These are phyloP conservation scores for Aspergillus olivimuriae DNA, from an alignment of 495 filamentous ascomycete genomes.

Conservation along the genomic window DNA sequence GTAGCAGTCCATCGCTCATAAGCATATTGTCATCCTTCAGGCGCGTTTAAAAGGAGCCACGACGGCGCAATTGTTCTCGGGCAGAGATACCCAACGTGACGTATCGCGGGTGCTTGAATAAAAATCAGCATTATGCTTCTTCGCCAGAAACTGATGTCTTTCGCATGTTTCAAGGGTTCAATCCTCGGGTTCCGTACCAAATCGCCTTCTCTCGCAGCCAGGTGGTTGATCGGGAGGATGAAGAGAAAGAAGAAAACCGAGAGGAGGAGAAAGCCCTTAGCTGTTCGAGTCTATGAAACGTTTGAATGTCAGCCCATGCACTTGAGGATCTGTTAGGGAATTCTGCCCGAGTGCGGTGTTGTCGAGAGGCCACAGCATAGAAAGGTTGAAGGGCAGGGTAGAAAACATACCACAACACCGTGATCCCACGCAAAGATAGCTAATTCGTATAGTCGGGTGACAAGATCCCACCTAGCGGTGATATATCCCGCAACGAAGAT, in stretches of 20 bases:
- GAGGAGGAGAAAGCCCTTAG: slow-evolving; percentile 68
- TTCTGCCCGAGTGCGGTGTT: no score
- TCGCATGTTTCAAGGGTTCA: no score
- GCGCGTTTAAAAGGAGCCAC: slow-evolving; percentile 78
- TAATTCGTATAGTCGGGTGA: slow-evolving; percentile 91
- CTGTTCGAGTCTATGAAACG: slow-evolving; percentile 60
- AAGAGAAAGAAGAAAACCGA: slow-evolving; percentile 73
- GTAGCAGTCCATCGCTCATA: slow-evolving; percentile 79
- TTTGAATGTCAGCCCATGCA: no score
- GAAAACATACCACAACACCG: slow-evolving; percentile 81
- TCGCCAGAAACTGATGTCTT: no score
- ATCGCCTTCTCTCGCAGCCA: slow-evolving; percentile 62
- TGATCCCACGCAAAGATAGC: slow-evolving; percentile 97
- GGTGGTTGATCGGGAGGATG: slow-evolving; percentile 63
- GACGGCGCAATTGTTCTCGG: slow-evolving; percentile 85
- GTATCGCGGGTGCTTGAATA: slow-evolving; percentile 72
- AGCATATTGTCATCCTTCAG: slow-evolving; percentile 79
- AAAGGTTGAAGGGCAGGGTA: neutral
- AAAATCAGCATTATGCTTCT: neutral
- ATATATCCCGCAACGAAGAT: slow-evolving; percentile 99
- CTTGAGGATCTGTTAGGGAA: no score
- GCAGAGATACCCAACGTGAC: slow-evolving; percentile 81
- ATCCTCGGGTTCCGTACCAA: slow-evolving; percentile 40
- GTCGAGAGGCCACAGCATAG: neutral
- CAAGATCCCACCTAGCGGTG: slow-evolving; percentile 96